Evolutionary conservation across 1,139 yeast genomes (phyloP).

Genomic region (Hyphopichia khmerensis): DNA sequence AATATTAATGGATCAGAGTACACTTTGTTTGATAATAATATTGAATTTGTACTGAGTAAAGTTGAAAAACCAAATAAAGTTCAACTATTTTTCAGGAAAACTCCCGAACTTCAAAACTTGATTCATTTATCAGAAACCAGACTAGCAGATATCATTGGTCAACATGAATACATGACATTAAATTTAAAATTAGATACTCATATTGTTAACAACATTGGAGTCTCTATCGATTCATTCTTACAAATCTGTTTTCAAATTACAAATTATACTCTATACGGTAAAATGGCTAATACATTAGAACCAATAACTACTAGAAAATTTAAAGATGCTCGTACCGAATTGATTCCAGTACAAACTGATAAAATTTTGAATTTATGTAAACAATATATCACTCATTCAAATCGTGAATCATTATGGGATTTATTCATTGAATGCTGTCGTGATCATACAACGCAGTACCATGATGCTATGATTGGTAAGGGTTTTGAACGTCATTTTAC

Average conservation of each 20-base stretch:
- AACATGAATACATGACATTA: slow-evolving; percentile 58
- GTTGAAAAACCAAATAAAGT: slow-evolving; percentile 42
- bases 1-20: slow-evolving; percentile 71
- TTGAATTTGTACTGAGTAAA: slow-evolving; percentile 36
- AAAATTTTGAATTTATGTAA: slow-evolving; percentile 55
- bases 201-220: slow-evolving; percentile 48
- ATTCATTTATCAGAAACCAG: slow-evolving; percentile 75
- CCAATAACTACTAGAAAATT: slow-evolving; percentile 73
- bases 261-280: slow-evolving; percentile 72
- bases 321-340: slow-evolving; percentile 66
- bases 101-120: slow-evolving; percentile 43
- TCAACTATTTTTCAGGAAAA: slow-evolving; percentile 49
- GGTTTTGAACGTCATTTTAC: slow-evolving; percentile 74
- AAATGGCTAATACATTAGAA: slow-evolving; percentile 63
- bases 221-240: slow-evolving; percentile 64
- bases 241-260: slow-evolving; percentile 71
- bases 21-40: slow-evolving; percentile 52
- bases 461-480: slow-evolving; percentile 55
- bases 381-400: slow-evolving; percentile 54
- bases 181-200: slow-evolving; percentile 43
- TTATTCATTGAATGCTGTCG: slow-evolving; percentile 52
- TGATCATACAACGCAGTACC: slow-evolving; percentile 49
- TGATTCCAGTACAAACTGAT: slow-evolving; percentile 63
- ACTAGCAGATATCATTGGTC: slow-evolving; percentile 70
- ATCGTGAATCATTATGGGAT: slow-evolving; percentile 49